Percentiles rank a stretch among this genome's conserved stretches.
phyloP scores from a whole-genome alignment of 2,329 filamentous ascomycete genomes.

The Aspergillus japonicus region DNA sequence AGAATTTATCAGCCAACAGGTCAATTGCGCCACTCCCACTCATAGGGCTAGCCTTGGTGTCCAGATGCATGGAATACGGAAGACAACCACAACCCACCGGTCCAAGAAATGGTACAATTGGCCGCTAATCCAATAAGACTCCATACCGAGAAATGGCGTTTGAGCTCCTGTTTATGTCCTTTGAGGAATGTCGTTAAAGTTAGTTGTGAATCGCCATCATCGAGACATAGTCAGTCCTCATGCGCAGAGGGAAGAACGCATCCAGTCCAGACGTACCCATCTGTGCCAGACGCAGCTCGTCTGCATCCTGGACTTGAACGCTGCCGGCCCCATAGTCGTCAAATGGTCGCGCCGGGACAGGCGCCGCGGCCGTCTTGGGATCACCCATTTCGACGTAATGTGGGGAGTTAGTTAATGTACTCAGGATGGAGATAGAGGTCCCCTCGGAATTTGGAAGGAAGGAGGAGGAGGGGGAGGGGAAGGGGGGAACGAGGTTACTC shows the following conservation, averaged over 20 bases:
- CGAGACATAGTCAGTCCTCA: too few relatives aligned
- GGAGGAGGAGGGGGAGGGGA: not conserved
- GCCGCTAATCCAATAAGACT: slow-evolving; percentile 52
- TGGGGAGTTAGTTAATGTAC: not conserved
- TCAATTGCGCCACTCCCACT: not conserved
- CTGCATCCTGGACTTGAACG: slow-evolving; percentile 33
- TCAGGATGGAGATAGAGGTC: not conserved
- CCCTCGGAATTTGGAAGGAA: not conserved
- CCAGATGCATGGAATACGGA: too few relatives aligned
- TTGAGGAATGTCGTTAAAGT: slow-evolving; percentile 11
- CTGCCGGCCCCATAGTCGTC: slow-evolving; percentile 6
- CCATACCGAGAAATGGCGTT: slow-evolving; percentile 50
- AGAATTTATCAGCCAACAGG: not conserved
- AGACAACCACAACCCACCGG: slow-evolving; percentile 27
- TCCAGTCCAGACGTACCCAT: slow-evolving; percentile 37
- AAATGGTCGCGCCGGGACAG: not conserved
- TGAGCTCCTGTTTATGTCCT: slow-evolving; percentile 52
- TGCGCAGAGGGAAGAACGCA: too few relatives aligned
- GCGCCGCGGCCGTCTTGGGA: slow-evolving; percentile 8
- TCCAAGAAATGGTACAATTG: slow-evolving; percentile 54
- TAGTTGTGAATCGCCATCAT: too few relatives aligned
- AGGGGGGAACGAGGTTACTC: not conserved
- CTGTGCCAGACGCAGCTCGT: slow-evolving; percentile 46
- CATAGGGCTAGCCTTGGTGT: not conserved
- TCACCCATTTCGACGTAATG: slow-evolving; percentile 11